Evolutionary conservation across 1,284 basidiomycete genomes (phyloP), one percentile per base, ranked within the genome.

Genomic region (Boletus mariae): DNA sequence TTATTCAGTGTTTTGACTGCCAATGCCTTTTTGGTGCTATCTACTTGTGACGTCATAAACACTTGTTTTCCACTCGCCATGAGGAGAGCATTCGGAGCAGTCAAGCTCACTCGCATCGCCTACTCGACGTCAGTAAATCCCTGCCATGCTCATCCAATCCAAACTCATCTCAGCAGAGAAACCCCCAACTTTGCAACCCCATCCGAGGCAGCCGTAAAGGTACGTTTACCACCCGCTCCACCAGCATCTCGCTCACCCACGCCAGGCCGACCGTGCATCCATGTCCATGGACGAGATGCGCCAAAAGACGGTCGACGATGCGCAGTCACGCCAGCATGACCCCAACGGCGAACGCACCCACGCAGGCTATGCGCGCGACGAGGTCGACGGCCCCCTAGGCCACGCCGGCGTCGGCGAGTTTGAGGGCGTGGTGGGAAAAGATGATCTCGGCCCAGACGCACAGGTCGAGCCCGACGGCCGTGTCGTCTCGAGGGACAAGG

Each of bases 141-240:
- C 20, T 20, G 20, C 20, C 2, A 20, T 20, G 20, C 20, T 20
- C 20, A 20, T 20, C 20, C 20, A 20, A 20, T 20, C 2, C 20
- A 2, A 20, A 20, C 20, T 20, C 20, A 20, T 20, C 20, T 20
- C 20, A 20, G 20, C 20, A 20, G 20, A 20, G 20, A 20, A 20
- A 20, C 20, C 20, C 20, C 20, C 20, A 20, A 20, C 20, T 20
- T 20, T 20, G 20, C 20, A 20, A 20, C 20, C 20, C 20, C 20
- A 20, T 20, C 87, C 1, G 88, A 90, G 69, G 87, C 87, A 9
- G 68, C 72, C 32, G 73, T 90, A 44, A 90, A 90, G 78, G 87
- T 84, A 32, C 34, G 61, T 47, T 26, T 45, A 25, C n/a, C 41
- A 43, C 42, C 13, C 11, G 3, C 23, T 13, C 23, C 25, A 20